Evolutionary conservation across 2,329 filamentous ascomycete species (phyloP).

Genomic region (Nemania sp.): DNA sequence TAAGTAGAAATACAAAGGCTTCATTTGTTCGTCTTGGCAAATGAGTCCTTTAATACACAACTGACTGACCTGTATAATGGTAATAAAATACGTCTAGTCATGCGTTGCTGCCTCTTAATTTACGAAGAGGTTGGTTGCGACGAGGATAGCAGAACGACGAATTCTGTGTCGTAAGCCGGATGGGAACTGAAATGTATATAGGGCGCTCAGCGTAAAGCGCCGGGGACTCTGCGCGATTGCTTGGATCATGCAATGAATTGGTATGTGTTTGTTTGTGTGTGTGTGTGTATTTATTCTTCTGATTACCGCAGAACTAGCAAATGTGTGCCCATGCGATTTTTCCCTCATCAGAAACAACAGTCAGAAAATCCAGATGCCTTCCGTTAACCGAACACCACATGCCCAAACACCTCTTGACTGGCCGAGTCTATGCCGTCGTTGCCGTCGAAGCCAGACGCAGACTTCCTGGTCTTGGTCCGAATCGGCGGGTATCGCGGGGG

Average conservation of each 20-base stretch:
- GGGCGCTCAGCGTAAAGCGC: neutral
- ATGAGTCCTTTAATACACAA: no score
- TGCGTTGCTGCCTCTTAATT: no score
- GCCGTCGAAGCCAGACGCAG: constrained; percentile 13
- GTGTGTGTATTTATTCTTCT: constrained; percentile 25
- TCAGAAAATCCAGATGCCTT: constrained; percentile 24
- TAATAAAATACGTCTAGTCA: neutral
- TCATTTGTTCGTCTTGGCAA: neutral
- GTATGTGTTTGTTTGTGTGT: constrained; percentile 11
- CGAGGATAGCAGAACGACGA: neutral
- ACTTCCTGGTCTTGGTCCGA: neutral
- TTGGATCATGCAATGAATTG: neutral
- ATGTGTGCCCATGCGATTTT: constrained; percentile 19
- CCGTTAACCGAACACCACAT: constrained; percentile 27
- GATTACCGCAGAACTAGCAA: constrained; percentile 21
- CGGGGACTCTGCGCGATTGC: no score
- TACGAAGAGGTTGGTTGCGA: neutral
- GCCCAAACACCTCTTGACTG: constrained; percentile 17
- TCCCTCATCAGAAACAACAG: constrained; percentile 18
- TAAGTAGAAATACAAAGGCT: neutral
- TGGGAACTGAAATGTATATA: neutral
- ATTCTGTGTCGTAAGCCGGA: neutral
- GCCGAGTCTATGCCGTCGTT: constrained; percentile 9
- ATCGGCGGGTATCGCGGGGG: constrained; percentile 5
- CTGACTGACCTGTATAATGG: neutral